Base-by-base conservation (phyloP, 106 monocot genomes). In the Dendrobium catenatum region DNA sequence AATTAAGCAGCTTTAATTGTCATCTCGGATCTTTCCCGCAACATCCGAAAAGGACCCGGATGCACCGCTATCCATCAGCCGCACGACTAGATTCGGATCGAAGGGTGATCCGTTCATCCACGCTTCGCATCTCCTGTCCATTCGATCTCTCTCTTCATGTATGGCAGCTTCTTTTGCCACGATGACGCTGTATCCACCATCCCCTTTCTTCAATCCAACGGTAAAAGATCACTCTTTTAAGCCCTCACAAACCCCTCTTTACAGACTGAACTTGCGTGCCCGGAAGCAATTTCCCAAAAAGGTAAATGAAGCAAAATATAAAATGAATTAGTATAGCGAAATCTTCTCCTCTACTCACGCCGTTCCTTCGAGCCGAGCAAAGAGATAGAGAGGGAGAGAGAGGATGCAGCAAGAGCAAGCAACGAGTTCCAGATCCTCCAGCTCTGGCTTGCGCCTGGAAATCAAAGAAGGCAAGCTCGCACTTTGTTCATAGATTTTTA, bases 401-500 rank as follows among this genome's bases (percentile, higher is more conserved):
- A 70, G 19, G 42, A 73, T 73, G 73, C 73, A 42, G 73, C 73
- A 42, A 43, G 73, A 73, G 73, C 73, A 73, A 73, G 42, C 18
- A 73, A 42, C 73, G 42, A 73, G 73, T 42, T 73, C 73, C 73
- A 73, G 73, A 42, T 73, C 73, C 18, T 73, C 73, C 18, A 73
- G 73, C 42, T 73, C 73, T 5, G 73, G 19, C 41, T 16, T 74
- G 74, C 16, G 16, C 17, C 0, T 74, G 19, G 74, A 74, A 42
- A 42, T 42, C 43, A 74, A 74, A 74, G 74, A 74, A 74, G 74
- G 74, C 74, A 43, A 74, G 74, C 6, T 2, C 6, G 18, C 8
- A 29, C 18, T n/a, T 74, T 43, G 19, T 43, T 17, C 42, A 44
- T 2, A 70, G 22, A 61, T 0, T 61, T 61, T 61, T 61, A 1